Conservation (phyloP, 352 stramenopile species). For the Phytophthora pinifolia region DNA sequence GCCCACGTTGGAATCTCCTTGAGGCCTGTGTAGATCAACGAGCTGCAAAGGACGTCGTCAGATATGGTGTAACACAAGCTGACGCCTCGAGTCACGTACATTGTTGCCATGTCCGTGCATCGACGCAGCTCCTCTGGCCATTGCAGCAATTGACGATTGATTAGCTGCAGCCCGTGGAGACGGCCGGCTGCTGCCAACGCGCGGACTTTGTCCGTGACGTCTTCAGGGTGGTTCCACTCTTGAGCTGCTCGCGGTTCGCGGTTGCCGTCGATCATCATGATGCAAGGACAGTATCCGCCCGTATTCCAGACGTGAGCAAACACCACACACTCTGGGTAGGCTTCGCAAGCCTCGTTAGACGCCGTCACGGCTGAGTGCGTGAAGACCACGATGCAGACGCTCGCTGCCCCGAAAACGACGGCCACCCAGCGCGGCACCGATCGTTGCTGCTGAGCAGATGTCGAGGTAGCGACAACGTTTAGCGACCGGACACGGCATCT, state of each 20-base stretch:
- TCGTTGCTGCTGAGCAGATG: slow-evolving; percentile 4
- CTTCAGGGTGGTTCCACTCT: slow-evolving; percentile 26
- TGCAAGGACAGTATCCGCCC: slow-evolving; percentile 21
- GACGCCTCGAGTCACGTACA: slow-evolving; percentile 2
- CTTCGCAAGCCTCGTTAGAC: slow-evolving; percentile 11
- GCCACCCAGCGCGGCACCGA: slow-evolving; percentile 11
- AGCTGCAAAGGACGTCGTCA: not conserved
- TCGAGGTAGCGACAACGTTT: not conserved
- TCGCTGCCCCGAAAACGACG: slow-evolving; percentile 9
- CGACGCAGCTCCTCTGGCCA: slow-evolving; percentile 27
- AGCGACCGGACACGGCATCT: slow-evolving; percentile 2
- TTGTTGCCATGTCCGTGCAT: slow-evolving; percentile 15
- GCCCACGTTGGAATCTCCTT: slow-evolving; percentile 15
- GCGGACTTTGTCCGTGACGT: slow-evolving; percentile 19
- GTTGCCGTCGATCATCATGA: slow-evolving; percentile 29
- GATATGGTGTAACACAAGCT: not conserved
- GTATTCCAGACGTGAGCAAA: slow-evolving; percentile 20
- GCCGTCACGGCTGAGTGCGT: slow-evolving; percentile 13
- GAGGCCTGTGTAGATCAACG: slow-evolving; percentile 21
- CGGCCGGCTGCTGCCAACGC: slow-evolving; percentile 19
- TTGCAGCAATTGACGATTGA: slow-evolving; percentile 22
- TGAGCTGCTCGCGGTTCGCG: slow-evolving; percentile 17
- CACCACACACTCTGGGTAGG: slow-evolving; percentile 27
- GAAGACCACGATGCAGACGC: slow-evolving; percentile 5
- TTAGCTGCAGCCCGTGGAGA: slow-evolving; percentile 24